Conservation (phyloP, 2,329 filamentous ascomycete species). For the Huntiella abstrusa region DNA sequence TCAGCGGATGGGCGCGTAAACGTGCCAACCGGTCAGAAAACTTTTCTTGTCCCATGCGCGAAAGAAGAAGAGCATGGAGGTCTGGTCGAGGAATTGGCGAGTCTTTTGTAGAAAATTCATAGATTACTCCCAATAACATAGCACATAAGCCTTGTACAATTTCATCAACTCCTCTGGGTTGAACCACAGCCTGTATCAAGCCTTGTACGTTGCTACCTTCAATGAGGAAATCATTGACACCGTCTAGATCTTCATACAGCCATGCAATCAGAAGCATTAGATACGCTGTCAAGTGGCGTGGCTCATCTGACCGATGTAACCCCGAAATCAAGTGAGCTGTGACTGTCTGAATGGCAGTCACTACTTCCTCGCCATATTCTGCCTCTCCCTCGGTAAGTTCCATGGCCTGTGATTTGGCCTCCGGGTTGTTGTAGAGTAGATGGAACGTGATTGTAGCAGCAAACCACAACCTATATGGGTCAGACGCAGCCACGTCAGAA, state of each 20-base stretch:
- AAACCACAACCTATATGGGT: slow-evolving; percentile 83
- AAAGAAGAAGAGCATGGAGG: slow-evolving; percentile 58
- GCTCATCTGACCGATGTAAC: slow-evolving; percentile 57
- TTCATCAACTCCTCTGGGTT: slow-evolving; percentile 38
- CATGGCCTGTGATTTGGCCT: slow-evolving; percentile 65
- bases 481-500: slow-evolving; percentile 36
- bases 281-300: slow-evolving; percentile 65
- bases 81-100: slow-evolving; percentile 71
- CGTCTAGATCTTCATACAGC: slow-evolving; percentile 82
- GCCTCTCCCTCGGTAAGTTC: slow-evolving; percentile 76
- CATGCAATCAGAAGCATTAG: slow-evolving; percentile 76
- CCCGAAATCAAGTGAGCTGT: slow-evolving; percentile 70
- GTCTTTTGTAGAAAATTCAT: slow-evolving; percentile 96
- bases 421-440: slow-evolving; percentile 58
- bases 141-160: slow-evolving; percentile 69
- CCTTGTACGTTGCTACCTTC: slow-evolving; percentile 88
- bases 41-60: slow-evolving; percentile 64
- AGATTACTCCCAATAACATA: slow-evolving; percentile 69
- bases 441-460: slow-evolving; percentile 76
- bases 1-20: slow-evolving; percentile 55
- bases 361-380: slow-evolving; percentile 76
- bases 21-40: slow-evolving; percentile 69
- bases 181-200: slow-evolving; percentile 53
- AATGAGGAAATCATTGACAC: slow-evolving; percentile 78
- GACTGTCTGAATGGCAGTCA: slow-evolving; percentile 81